These are phyloP conservation scores for Simplicillium sp. DNA, from an alignment of 2,329 filamentous ascomycete genomes.

Conservation along the genomic window DNA sequence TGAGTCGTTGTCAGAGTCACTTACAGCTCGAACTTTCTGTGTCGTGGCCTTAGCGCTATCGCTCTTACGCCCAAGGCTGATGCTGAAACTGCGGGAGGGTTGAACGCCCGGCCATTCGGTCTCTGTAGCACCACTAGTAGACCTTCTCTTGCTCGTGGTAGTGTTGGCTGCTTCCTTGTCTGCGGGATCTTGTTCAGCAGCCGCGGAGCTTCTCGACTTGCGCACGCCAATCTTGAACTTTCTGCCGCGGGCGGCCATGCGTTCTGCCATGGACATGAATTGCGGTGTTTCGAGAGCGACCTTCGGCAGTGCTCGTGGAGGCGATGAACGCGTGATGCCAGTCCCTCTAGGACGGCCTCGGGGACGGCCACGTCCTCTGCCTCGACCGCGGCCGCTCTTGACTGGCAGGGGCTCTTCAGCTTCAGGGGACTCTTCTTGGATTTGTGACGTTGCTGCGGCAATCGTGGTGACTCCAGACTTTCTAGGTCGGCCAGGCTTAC, in stretches of 20 bases:
- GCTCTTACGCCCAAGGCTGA: background rate
- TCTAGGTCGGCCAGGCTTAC: slow-evolving; percentile 16
- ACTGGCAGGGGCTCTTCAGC: background rate
- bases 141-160: background rate
- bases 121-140: background rate
- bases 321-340: slow-evolving; percentile 2
- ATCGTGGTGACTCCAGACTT: slow-evolving; percentile 16
- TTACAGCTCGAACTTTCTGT: background rate
- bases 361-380: slow-evolving; percentile 6
- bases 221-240: slow-evolving; percentile 40
- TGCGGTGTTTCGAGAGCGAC: slow-evolving; percentile 13
- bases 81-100: too few relatives aligned
- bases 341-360: slow-evolving; percentile 15
- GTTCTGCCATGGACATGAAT: slow-evolving; percentile 47
- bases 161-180: slow-evolving; percentile 1
- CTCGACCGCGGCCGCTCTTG: background rate
- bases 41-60: background rate
- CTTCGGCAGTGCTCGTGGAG: slow-evolving; percentile 1
- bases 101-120: background rate
- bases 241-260: slow-evolving; percentile 44
- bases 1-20: slow-evolving; percentile 1
- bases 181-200: background rate
- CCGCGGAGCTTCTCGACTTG: slow-evolving; percentile 11
- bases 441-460: slow-evolving; percentile 6
- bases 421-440: background rate